These are phyloP conservation scores for Strobilomyces confusus DNA, from an alignment of 768 basidiomycete species.

Conservation along the genomic window DNA sequence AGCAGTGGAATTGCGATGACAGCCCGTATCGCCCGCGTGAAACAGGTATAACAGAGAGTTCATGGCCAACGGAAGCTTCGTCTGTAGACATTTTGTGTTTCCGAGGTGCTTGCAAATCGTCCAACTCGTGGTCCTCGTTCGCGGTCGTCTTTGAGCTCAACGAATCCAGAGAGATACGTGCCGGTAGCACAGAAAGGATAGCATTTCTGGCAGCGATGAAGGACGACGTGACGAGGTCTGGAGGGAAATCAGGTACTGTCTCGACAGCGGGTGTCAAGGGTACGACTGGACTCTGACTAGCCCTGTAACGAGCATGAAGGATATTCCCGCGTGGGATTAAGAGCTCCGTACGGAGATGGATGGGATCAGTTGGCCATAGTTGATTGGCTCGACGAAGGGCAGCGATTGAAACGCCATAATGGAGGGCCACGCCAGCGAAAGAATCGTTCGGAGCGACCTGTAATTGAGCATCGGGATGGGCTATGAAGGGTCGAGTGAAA, in stretches of 20 bases:
- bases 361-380: conserved; percentile 89
- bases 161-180: conserved; percentile 30
- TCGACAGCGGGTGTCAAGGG: background rate
- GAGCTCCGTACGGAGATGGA: conserved; percentile 80
- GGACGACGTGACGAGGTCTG: conserved; percentile 13
- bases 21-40: background rate
- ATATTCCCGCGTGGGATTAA: conserved; percentile 55
- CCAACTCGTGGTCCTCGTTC: conserved; percentile 30
- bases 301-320: conserved; percentile 4
- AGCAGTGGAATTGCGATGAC: background rate
- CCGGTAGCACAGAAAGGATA: conserved; percentile 24
- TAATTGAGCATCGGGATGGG: background rate
- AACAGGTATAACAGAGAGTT: conserved; percentile 12
- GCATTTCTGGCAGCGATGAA: conserved; percentile 19
- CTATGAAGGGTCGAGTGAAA: background rate
- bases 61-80: conserved; percentile 7
- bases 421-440: conserved; percentile 81
- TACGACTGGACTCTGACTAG: background rate
- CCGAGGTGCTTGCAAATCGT: conserved; percentile 10
- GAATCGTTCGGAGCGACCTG: conserved; percentile 77
- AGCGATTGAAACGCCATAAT: conserved; percentile 81
- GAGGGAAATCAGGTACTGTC: conserved; percentile 1
- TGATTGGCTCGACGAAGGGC: conserved; percentile 86
- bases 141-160: conserved; percentile 24
- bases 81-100: background rate